phyloP scores from a whole-genome alignment of 495 filamentous ascomycete genomes.

The Xylaria longipes region DNA sequence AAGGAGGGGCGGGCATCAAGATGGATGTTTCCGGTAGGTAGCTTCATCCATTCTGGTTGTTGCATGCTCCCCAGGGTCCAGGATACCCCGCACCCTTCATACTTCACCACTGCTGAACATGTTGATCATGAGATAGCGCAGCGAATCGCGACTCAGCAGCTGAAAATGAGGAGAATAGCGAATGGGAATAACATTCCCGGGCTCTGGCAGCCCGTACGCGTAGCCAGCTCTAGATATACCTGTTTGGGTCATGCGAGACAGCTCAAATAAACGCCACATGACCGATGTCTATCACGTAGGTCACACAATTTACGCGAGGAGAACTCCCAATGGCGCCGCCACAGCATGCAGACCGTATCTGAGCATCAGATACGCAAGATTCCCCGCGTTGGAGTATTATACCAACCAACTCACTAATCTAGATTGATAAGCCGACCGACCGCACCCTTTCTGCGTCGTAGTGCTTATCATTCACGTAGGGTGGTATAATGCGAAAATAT shows the following conservation, averaged over 20 bases:
- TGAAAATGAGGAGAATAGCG: background rate
- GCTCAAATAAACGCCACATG: background rate
- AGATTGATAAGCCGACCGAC: constrained; percentile 12
- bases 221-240: background rate
- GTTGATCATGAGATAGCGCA: background rate
- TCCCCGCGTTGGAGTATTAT: constrained; percentile 13
- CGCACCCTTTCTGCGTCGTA: background rate
- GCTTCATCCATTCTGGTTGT: background rate
- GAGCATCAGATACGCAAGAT: background rate
- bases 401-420: background rate
- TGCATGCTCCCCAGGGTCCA: background rate
- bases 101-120: background rate
- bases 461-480: background rate
- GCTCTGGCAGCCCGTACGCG: background rate
- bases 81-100: constrained; percentile 3
- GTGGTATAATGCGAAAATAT: background rate
- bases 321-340: background rate
- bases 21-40: background rate
- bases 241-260: background rate
- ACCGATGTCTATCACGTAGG: background rate
- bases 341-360: background rate
- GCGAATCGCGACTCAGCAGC: background rate
- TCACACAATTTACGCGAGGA: background rate
- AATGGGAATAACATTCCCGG: background rate
- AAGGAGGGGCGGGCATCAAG: background rate